Base-by-base conservation (phyloP, 345 rosid species). In the Camelina hispida region DNA sequence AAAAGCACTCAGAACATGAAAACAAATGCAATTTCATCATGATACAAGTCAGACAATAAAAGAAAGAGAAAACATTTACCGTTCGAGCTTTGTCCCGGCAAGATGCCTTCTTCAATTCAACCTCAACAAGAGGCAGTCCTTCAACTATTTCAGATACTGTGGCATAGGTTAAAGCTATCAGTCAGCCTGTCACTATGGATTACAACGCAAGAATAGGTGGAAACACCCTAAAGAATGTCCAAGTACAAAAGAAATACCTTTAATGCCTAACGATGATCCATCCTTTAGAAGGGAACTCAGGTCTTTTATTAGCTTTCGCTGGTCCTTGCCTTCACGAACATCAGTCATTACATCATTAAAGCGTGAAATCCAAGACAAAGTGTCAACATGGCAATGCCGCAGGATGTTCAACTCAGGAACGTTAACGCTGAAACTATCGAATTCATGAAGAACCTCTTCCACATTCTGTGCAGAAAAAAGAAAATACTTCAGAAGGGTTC, bases 31-130 rank as follows among this genome's bases (percentile, higher is more conserved):
- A 22, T 73, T 35, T 56, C 59, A 66, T 44, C 34, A 42, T 25
- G 30, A 28, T 28, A 44, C 4, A 34, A 51, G 50, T 58, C 3
- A 46, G 23, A 54, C 35, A 34, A 7, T 10, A 9, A 28, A 55
- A 60, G 5, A 46, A 7, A 50, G 63, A 40, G 34, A 30, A 32
- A 13, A 20, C 37, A 52, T 38, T 58, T 81, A 94, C 98, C 87
- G 83, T 88, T 70, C 58, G 69, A 62, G 91, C 97, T 72, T 87
- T 89, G 50, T 69, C 89, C 68, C 97, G 83, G 83, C 98, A 94
- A 73, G 78, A 70, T 65, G 97, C 96, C 86, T 91, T 94, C 79
- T 83, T 87, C 85, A 91, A 73, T 84, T 91, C 98, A 80, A 79
- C 76, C 79, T 89, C 89, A 69, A 94, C 81, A 48, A 81, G 79